Percentiles rank a stretch among this genome's conserved stretches.
Evolutionary conservation across 1,139 yeast genomes (phyloP).

Genomic region (Pichia sp.): DNA sequence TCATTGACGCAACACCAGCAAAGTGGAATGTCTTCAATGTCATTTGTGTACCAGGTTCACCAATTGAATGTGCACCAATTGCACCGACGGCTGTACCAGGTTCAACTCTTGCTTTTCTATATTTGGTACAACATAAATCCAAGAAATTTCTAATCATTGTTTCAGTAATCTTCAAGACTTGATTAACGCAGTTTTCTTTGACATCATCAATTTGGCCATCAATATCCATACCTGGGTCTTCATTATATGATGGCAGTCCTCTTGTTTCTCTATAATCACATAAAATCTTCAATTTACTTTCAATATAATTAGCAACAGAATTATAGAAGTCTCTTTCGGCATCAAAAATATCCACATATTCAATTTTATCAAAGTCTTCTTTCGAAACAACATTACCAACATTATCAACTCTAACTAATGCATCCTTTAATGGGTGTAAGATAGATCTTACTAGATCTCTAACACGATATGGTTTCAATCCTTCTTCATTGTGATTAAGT

Average conservation of each 20-base stretch:
- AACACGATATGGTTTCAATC: slow-evolving; percentile 70
- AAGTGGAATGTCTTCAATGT: slow-evolving; percentile 97
- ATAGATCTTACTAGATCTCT: slow-evolving; percentile 47
- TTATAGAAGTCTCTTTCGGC: slow-evolving; percentile 80
- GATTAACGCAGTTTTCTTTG: slow-evolving; percentile 53
- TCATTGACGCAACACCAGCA: slow-evolving; percentile 99
- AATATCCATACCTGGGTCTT: slow-evolving; percentile 38
- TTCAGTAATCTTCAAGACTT: slow-evolving; percentile 65
- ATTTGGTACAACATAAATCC: slow-evolving; percentile 72
- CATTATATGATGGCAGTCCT: slow-evolving; percentile 37
- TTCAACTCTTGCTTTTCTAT: slow-evolving; percentile 87
- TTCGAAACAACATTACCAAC: slow-evolving; percentile 50
- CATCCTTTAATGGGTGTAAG: slow-evolving; percentile 55
- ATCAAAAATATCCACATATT: slow-evolving; percentile 72
- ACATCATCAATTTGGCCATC: slow-evolving; percentile 20
- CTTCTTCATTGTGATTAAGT: slow-evolving; percentile 45
- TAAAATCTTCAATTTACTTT: slow-evolving; percentile 49
- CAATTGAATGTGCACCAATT: slow-evolving; percentile 97
- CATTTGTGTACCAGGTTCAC: slow-evolving; percentile 99
- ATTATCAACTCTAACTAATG: slow-evolving; percentile 64
- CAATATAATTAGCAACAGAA: slow-evolving; percentile 61
- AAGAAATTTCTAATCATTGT: slow-evolving; percentile 61
- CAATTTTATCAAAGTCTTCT: slow-evolving; percentile 42
- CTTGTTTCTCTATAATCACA: slow-evolving; percentile 52
- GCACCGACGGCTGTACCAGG: slow-evolving; percentile 99